Evolutionary conservation across 1,284 basidiomycete genomes (phyloP).

Genomic region (Ceratobasidium sp.): DNA sequence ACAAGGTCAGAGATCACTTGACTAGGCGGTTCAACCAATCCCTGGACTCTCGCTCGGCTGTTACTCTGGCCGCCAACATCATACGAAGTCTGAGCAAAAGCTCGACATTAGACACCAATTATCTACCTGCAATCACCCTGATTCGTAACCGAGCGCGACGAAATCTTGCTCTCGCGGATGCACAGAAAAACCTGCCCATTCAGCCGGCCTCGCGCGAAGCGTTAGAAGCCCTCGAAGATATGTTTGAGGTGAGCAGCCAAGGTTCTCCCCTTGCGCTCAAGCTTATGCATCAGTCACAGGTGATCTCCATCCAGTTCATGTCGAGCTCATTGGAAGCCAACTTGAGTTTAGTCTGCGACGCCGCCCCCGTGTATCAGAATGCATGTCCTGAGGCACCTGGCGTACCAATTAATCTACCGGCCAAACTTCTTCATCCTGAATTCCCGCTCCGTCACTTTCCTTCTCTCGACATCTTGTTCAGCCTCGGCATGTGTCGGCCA

Average conservation of each 20-base stretch:
- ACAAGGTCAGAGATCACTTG: slow-evolving; percentile 20
- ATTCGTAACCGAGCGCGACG: not conserved
- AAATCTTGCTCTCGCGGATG: not conserved
- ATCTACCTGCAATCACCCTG: slow-evolving; percentile 3
- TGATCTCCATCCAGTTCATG: slow-evolving; percentile 16
- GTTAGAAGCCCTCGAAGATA: not conserved
- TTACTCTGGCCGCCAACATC: slow-evolving; percentile 10
- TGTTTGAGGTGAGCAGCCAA: not conserved
- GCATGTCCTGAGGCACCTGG: slow-evolving; percentile 10
- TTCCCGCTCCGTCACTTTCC: slow-evolving; percentile 19
- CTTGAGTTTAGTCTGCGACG: not conserved
- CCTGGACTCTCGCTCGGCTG: slow-evolving; percentile 11
- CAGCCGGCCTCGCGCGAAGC: not conserved
- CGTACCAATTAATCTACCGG: slow-evolving; percentile 15
- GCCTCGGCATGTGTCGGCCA: not conserved
- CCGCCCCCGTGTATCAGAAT: slow-evolving; percentile 8
- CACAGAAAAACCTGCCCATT: not conserved
- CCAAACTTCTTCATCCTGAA: slow-evolving; percentile 23
- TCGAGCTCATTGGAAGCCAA: not conserved
- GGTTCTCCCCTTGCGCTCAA: not conserved
- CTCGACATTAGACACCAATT: not conserved
- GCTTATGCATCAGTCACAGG: not conserved
- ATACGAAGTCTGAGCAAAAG: not conserved
- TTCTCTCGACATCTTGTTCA: slow-evolving; percentile 21
- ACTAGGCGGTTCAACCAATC: slow-evolving; percentile 26